These are phyloP conservation scores for Fomitopsis betulina DNA, from an alignment of 1,284 basidiomycete genomes.

Conservation along the genomic window DNA sequence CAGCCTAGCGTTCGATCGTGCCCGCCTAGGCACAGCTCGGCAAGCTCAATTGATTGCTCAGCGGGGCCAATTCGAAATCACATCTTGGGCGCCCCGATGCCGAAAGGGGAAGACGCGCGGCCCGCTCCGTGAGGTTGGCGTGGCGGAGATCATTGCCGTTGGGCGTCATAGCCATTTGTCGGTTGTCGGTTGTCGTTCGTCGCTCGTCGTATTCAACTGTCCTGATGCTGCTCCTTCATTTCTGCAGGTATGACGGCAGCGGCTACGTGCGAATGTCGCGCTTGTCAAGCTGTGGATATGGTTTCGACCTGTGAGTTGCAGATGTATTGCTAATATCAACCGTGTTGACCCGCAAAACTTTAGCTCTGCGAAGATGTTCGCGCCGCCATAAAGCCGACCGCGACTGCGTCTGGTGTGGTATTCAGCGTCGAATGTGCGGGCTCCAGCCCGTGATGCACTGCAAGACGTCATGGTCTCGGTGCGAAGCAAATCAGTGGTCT, in stretches of 20 bases:
- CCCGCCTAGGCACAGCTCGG: neutral
- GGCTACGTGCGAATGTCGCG: neutral
- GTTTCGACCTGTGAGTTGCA: neutral
- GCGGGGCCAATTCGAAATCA: neutral
- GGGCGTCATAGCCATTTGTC: too few species aligned
- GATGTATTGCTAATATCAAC: neutral
- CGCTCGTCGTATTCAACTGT: neutral
- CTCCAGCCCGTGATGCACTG: neutral
- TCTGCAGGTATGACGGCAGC: neutral
- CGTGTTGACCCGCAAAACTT: neutral
- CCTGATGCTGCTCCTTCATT: neutral
- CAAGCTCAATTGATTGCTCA: neutral
- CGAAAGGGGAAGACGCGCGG: neutral
- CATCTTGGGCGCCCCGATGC: neutral
- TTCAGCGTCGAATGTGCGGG: neutral
- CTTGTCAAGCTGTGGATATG: neutral
- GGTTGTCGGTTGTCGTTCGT: neutral
- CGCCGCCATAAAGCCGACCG: neutral
- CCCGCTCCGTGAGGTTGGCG: neutral
- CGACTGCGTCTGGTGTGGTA: too few species aligned
- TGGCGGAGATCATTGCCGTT: too few species aligned
- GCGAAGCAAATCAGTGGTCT: neutral
- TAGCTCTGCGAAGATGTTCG: neutral
- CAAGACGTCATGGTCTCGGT: neutral
- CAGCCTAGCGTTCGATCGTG: neutral